Evolutionary conservation across 345 rosid species (phyloP).

Genomic region (Citrus australasica): DNA sequence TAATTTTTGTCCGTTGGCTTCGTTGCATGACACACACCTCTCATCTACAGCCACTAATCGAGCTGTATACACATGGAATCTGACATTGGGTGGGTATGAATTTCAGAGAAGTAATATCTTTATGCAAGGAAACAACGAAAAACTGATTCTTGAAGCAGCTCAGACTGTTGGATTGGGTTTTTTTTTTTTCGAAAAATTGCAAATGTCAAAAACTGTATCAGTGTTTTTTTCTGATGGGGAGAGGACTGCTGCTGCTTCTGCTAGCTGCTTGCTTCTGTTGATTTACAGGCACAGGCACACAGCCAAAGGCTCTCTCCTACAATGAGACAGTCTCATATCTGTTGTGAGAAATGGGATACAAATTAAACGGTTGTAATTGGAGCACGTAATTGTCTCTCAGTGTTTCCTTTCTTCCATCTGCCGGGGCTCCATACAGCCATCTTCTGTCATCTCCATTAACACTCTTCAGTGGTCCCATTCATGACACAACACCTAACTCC

Average conservation of each 20-base stretch:
- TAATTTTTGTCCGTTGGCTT: conserved; percentile 29
- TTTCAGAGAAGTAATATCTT: conserved; percentile 39
- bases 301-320: conserved; percentile 31
- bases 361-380: conserved; percentile 53
- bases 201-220: conserved; percentile 10
- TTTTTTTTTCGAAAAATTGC: not conserved
- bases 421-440: conserved; percentile 31
- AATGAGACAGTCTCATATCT: conserved; percentile 43
- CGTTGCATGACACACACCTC: conserved; percentile 40
- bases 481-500: conserved; percentile 23
- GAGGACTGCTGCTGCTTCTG: conserved; percentile 8
- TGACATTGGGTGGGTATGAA: conserved; percentile 38
- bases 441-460: conserved; percentile 17
- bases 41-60: conserved; percentile 41
- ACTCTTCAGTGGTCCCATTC: conserved; percentile 42
- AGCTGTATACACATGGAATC: conserved; percentile 62
- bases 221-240: conserved; percentile 19
- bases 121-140: conserved; percentile 21
- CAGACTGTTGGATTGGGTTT: not conserved
- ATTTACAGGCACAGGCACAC: conserved; percentile 17
- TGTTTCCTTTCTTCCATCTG: conserved; percentile 57
- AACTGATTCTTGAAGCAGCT: conserved; percentile 23
- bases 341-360: conserved; percentile 46
- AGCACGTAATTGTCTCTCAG: conserved; percentile 40
- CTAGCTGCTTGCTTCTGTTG: not conserved